These are phyloP conservation scores for Elymus sibiricus DNA, from an alignment of 176 grass and related monocot genomes.

Conservation along the genomic window DNA sequence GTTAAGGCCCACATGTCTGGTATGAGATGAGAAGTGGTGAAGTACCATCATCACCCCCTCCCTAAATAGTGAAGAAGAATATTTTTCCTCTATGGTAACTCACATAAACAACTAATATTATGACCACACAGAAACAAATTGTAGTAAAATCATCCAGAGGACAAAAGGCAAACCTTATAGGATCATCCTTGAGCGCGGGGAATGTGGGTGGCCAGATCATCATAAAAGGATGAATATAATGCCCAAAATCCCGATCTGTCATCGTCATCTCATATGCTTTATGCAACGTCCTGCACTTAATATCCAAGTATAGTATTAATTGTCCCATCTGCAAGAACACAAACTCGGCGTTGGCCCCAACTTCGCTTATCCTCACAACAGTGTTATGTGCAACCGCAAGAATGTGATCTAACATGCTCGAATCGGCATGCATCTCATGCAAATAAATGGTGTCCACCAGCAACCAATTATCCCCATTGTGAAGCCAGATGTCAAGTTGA, in stretches of 20 bases:
- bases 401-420: background rate
- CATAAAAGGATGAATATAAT: background rate
- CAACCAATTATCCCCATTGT: background rate
- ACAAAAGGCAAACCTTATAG: no score
- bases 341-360: background rate
- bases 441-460: background rate
- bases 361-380: background rate
- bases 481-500: background rate
- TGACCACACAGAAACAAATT: background rate
- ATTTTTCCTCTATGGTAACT: background rate
- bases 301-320: background rate
- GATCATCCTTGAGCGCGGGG: no score
- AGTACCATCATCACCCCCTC: no score
- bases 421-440: background rate
- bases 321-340: background rate
- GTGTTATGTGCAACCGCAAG: background rate
- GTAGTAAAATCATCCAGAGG: background rate
- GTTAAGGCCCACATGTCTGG: no score
- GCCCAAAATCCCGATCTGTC: background rate
- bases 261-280: background rate
- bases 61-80: background rate
- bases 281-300: background rate
- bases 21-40: no score
- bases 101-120: background rate
- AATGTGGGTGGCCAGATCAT: no score